Evolutionary conservation across 2,329 filamentous ascomycete species (phyloP), one percentile per base, ranked within the genome.

Genomic region (Hypomyces rosellus): DNA sequence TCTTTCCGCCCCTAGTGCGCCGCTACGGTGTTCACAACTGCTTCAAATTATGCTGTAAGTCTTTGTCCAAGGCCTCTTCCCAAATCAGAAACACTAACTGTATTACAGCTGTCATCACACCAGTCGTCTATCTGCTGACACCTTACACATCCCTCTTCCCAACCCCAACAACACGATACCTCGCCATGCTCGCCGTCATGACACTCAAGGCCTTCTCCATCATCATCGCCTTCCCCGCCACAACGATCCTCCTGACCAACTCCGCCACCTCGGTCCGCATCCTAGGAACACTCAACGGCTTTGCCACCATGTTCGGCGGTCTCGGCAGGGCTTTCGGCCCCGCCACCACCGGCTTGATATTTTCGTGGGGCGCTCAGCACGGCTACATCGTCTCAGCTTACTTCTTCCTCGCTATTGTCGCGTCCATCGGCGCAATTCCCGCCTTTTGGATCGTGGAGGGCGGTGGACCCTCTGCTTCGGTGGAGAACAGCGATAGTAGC

Each of bases 161-260:
- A 16, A 64, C 70, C 22, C 56, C 64, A 0, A 57, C 53, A 0
- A 42, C 61, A 3, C 86, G 88, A 48, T 78, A 86, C 59, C 66
- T 72, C 1, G 77, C 72, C n/a, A 74, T 95, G 45, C 75, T 90
- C 49, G 52, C 69, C 0, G 70, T 95, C 36, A 83, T 96, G 74
- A 68, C 88, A 39, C 58, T 84, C 60, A 95, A 95, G 65, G 85
- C 86, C 9, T 77, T 87, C 49, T 81, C 79, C 37, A 82, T 84
- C 52, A 93, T 95, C 56, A 85, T 96, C 61, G 86, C 86, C 1
- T 96, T 96, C 65, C 92, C 93, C 0, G 93, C 88, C 61, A 85
- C 81, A 22, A 95, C 89, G 5, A 96, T 97, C 59, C 75, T 97
- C 44, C 78, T 97, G 36, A 96, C 91, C 25, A 96, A 96, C 69